Percentiles rank a stretch among this genome's conserved stretches.
Conservation (phyloP, 2,329 filamentous ascomycete species). For the Aureobasidium lini region DNA sequence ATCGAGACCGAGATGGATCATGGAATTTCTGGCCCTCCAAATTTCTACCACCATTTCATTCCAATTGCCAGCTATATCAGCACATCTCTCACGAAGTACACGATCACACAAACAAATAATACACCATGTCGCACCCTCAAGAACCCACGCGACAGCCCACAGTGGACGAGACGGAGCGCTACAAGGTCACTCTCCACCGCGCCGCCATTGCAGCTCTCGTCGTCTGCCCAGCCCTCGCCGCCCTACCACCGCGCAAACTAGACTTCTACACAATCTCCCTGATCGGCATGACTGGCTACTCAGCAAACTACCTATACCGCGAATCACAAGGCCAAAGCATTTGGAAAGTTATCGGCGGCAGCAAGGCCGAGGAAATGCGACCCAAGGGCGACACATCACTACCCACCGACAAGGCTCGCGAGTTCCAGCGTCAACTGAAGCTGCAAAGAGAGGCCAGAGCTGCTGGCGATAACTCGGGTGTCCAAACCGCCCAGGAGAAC, state of each 20-base stretch:
- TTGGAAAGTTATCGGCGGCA: constrained; percentile 25
- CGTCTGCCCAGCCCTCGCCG: constrained; percentile 46
- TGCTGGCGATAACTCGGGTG: constrained; percentile 27
- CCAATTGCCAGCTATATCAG: background rate
- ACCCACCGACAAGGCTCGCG: constrained; percentile 32
- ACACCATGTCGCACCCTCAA: constrained; percentile 22
- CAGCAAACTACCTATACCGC: constrained; percentile 42
- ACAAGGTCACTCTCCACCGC: constrained; percentile 30
- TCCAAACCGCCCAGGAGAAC: constrained; percentile 16
- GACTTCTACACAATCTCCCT: constrained; percentile 54
- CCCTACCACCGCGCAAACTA: constrained; percentile 54
- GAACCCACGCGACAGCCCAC: constrained; percentile 21
- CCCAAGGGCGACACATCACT: constrained; percentile 18
- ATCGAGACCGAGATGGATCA: background rate
- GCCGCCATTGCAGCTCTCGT: constrained; percentile 44
- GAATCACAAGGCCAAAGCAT: constrained; percentile 34
- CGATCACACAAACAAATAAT: background rate
- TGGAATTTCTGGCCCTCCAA: constrained; percentile 1
- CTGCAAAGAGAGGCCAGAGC: constrained; percentile 33
- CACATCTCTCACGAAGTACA: background rate
- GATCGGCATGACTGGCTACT: constrained; percentile 40
- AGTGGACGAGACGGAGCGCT: constrained; percentile 20
- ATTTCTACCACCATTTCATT: background rate
- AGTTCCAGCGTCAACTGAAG: constrained; percentile 29
- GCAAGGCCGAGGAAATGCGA: constrained; percentile 12